Evolutionary conservation across 148 eudicot species (phyloP).

Genomic region (Nepenthes mirabilis): DNA sequence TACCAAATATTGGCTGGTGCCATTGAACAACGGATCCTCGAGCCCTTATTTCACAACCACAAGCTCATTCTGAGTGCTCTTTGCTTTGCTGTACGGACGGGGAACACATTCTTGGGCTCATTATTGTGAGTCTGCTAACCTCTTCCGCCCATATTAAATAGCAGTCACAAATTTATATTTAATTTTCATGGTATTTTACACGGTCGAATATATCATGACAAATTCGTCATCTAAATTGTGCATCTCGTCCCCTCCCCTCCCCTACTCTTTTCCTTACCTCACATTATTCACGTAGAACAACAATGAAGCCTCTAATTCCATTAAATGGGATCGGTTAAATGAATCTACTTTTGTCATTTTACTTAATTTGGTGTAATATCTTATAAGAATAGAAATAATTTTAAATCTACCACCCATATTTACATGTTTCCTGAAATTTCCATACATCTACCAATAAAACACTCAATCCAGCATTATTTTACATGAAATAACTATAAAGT

Average conservation of each 20-base stretch:
- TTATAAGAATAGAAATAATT: no score
- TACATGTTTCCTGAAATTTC: no score
- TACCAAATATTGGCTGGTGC: constrained; percentile 83
- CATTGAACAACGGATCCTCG: constrained; percentile 73
- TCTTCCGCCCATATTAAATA: not conserved
- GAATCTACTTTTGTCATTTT: no score
- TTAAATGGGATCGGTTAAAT: no score
- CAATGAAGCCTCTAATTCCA: no score
- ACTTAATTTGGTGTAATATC: no score
- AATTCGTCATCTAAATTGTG: not conserved
- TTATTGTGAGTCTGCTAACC: constrained; percentile 46
- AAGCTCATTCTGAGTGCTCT: constrained; percentile 66
- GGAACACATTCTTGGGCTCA: constrained; percentile 94
- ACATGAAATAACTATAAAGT: no score
- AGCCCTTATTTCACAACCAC: constrained; percentile 72
- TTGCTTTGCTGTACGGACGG: constrained; percentile 84
- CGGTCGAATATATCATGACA: not conserved
- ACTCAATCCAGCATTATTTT: no score
- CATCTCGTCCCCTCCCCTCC: not conserved
- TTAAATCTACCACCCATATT: no score
- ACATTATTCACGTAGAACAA: no score
- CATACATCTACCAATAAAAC: no score
- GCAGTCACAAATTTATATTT: not conserved
- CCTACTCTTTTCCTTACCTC: no score
- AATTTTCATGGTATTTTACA: not conserved